Evolutionary conservation across 73 alveolate genomes (phyloP).

Genomic region (Breviolum minutum): DNA sequence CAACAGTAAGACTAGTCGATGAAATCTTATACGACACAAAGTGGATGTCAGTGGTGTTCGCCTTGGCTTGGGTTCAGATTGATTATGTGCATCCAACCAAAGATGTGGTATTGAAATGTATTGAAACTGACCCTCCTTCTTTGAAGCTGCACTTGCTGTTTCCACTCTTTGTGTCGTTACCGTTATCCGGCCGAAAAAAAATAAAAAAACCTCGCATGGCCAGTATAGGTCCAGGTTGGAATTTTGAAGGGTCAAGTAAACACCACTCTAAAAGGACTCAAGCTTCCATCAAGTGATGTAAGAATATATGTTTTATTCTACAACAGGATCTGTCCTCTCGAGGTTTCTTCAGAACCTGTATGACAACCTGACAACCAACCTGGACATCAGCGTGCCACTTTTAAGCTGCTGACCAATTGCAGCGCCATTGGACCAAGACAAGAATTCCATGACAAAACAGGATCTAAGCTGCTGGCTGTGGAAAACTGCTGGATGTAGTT

Average conservation of each 20-base stretch:
- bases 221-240: slow-evolving; percentile 13
- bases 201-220: neutral
- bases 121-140: neutral
- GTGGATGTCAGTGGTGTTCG: neutral
- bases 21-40: too few relatives aligned
- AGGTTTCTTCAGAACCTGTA: too few relatives aligned
- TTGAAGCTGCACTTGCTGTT: neutral
- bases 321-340: too few relatives aligned
- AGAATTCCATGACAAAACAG: neutral
- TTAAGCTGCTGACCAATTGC: neutral
- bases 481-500: neutral
- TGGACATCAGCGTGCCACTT: neutral
- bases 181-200: neutral
- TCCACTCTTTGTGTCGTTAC: slow-evolving; percentile 1
- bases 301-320: too few relatives aligned
- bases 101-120: neutral
- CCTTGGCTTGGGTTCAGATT: neutral
- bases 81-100: neutral
- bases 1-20: neutral
- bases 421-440: slow-evolving; percentile 13
- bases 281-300: neutral
- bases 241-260: neutral
- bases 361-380: neutral
- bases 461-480: neutral
- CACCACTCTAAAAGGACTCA: neutral